Evolutionary conservation across 768 basidiomycete species (phyloP), one percentile per base, ranked within the genome.

Genomic region (Coprinopsis cinerea): DNA sequence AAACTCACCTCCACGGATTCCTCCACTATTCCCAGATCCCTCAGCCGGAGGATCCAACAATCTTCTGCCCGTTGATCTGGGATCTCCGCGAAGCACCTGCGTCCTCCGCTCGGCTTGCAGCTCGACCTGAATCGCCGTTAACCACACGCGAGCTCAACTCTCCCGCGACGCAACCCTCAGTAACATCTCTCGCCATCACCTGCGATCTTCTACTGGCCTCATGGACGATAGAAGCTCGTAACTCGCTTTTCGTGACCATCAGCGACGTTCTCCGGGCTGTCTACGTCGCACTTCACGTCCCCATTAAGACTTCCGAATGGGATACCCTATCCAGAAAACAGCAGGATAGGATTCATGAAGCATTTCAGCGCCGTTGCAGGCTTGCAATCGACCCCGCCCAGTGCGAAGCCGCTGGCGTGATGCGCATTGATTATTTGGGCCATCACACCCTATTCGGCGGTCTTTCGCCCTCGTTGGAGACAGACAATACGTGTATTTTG

Each of bases 181-280:
- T 73, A 27, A 39, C 54, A 26, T 52, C 53, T 18, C 62, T 83
- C 23, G 61, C 58, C 32, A 53, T 83, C 48, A 58, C 64, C 9
- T 81, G 77, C 51, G 78, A 72, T 24, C 57, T 80, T 50, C 67
- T 77, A 18, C 69, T 67, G 9, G 67, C 62, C 41, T 52, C 64
- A 9, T 79, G 77, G 75, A 60, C 61, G 3, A 71, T 77, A 25
- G 53, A 65, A 9, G 68, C 66, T 7, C 55, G 59, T n/a, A 77
- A 74, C 55, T 62, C 67, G 5, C 56, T 58, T 0, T 76, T 75
- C 7, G 72, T 83, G 35, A 82, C 79, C 1, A 58, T 83, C 48
- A 60, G 59, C n/a, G 76, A 83, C 40, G 67, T 82, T 18, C 61
- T 83, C 3, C 49, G 66, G 1, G 70, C 72, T n/a, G 75, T 82